phyloP scores from a whole-genome alignment of 2,329 filamentous ascomycete genomes.

The Pseudopyrenochaeta lycopersici region DNA sequence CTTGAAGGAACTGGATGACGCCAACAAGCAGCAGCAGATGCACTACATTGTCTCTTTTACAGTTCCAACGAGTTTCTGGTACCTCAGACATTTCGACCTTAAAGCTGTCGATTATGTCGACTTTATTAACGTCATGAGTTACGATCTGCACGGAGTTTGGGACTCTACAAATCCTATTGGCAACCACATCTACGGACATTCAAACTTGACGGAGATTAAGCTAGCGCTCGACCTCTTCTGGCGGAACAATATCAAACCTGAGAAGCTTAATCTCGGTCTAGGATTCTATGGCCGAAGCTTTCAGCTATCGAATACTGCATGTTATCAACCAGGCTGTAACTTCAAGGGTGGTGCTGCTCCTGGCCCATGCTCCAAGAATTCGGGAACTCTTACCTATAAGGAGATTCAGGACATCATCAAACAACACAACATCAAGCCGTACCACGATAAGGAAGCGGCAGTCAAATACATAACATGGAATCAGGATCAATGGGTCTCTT shows the following conservation, averaged over 20 bases:
- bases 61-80: conserved; percentile 28
- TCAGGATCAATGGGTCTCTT: conserved; percentile 36
- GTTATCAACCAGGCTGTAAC: conserved; percentile 9
- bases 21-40: too few species aligned
- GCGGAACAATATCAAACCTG: conserved; percentile 52
- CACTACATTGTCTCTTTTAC: conserved; percentile 32
- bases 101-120: conserved; percentile 33
- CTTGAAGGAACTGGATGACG: too few species aligned
- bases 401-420: conserved; percentile 7
- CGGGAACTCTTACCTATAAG: conserved; percentile 1
- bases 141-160: conserved; percentile 37
- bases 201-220: conserved; percentile 59
- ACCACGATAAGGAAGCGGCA: conserved; percentile 2
- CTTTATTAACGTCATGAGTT: conserved; percentile 55
- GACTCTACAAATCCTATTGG: conserved; percentile 33
- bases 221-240: conserved; percentile 55
- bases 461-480: conserved; percentile 27
- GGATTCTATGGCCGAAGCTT: conserved; percentile 52
- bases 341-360: conserved; percentile 4
- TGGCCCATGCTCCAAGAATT: background rate
- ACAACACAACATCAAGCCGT: background rate
- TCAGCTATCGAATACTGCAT: conserved; percentile 22
- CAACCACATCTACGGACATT: conserved; percentile 48
- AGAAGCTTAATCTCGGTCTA: conserved; percentile 53
- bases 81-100: conserved; percentile 34